Base-by-base conservation (phyloP, 2,329 filamentous ascomycete genomes). In the Endoconidiophora laricicola region DNA sequence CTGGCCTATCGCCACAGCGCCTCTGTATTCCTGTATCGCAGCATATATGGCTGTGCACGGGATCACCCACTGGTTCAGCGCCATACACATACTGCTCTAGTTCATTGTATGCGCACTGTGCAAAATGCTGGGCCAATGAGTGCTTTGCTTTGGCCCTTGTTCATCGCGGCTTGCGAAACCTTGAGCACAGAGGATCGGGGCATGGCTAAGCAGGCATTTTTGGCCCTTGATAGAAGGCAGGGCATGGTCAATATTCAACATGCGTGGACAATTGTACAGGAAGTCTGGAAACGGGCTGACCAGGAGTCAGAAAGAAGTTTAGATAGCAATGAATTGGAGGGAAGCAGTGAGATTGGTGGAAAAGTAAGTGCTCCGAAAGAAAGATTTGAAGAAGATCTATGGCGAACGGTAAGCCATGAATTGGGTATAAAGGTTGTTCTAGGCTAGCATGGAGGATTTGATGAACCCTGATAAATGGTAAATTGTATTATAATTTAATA, bases 81-180 rank as follows among this genome's bases (percentile, higher is more conserved):
- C 14, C 73, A 79, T 56, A 61, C 69, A 1, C 70, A 69, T 53
- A 58, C 66, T 2, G 68, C 73, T 4, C 65, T 79, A 4, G 59
- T 61, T 12, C 73, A 78, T 54, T 79, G 76, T 57, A 65, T 70
- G 4, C 68, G 68, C 26, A 77, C 74, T 0, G 74, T 76, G 24
- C 64, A 62, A 20, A 71, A 73, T 52, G 64, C 65, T 42, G 76
- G 78, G 0, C 78, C 78, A 0, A 79, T 80, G 73, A 70, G 73
- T 1, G 78, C 78, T 2, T 63, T 81, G 36, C 66, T 81, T 2
- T 81, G 77, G 75, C 78, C 78, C 1, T 63, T 95, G 2, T 81
- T 81, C 56, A 75, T 78, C 7, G 73, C 76, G 2, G 70, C 74
- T 1, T 79, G 76, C 57, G 78, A 81, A 59, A 77, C 76, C 0